Conservation (phyloP, 2,329 filamentous ascomycete genomes). For the Fusarium clavum region DNA sequence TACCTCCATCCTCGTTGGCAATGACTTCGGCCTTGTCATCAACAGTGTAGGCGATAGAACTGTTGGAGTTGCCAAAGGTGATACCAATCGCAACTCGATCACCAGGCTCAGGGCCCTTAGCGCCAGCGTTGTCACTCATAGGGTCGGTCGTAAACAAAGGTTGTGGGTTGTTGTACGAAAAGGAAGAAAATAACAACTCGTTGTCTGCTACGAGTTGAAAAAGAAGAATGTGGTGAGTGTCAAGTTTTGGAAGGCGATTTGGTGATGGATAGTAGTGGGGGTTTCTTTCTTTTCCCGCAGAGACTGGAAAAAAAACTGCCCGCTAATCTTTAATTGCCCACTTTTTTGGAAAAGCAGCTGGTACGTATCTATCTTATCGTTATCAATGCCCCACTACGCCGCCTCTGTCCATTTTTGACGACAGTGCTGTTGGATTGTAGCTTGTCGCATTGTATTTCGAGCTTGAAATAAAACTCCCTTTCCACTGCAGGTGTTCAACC, state of each 20-base stretch:
- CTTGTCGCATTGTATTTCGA: constrained; percentile 31
- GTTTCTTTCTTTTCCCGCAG: constrained; percentile 42
- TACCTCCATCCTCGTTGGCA: constrained; percentile 97
- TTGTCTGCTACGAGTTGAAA: constrained; percentile 20
- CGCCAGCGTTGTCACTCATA: constrained; percentile 62
- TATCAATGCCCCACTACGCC: constrained; percentile 34
- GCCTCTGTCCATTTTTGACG: constrained; percentile 22
- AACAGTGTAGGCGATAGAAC: constrained; percentile 91
- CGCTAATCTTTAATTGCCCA: constrained; percentile 43
- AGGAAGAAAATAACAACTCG: constrained; percentile 20
- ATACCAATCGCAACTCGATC: constrained; percentile 87
- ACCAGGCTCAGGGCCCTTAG: constrained; percentile 63
- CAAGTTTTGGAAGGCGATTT: constrained; percentile 39
- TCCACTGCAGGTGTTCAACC: constrained; percentile 1
- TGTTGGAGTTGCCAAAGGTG: constrained; percentile 98
- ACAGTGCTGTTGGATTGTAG: constrained; percentile 13
- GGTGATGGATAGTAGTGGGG: constrained; percentile 44
- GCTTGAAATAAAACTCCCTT: constrained; percentile 2
- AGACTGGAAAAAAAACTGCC: constrained; percentile 44
- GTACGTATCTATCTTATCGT: constrained; percentile 39
- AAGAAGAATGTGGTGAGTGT: constrained; percentile 28
- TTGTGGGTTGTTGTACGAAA: constrained; percentile 5
- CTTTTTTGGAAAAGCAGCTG: constrained; percentile 30
- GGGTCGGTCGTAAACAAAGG: constrained; percentile 28
- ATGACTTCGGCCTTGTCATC: constrained; percentile 98